Conservation (phyloP, 345 rosid species). For the Citrus maxima region DNA sequence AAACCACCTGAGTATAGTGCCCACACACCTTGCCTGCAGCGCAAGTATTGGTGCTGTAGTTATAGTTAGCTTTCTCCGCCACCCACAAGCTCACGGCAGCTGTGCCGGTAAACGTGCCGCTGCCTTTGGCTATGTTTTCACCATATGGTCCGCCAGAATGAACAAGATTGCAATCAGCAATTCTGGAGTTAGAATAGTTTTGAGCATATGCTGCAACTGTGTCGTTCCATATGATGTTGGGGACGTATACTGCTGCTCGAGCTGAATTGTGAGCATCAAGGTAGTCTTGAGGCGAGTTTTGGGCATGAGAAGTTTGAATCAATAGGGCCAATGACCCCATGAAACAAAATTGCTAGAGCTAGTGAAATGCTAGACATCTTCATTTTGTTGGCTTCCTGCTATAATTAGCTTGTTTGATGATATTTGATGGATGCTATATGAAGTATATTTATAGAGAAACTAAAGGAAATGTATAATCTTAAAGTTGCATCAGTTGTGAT, state of each 20-base stretch:
- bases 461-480: too few species aligned
- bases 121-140: slow-evolving; percentile 35
- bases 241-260: slow-evolving; percentile 19
- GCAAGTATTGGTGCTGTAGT: slow-evolving; percentile 10
- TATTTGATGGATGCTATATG: neutral
- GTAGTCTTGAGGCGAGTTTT: slow-evolving; percentile 23
- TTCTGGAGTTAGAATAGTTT: slow-evolving; percentile 18
- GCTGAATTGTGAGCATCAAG: slow-evolving; percentile 28
- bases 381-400: neutral
- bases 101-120: slow-evolving; percentile 21
- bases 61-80: slow-evolving; percentile 14
- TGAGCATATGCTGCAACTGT: slow-evolving; percentile 8
- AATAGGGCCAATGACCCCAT: neutral
- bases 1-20: slow-evolving; percentile 34
- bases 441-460: neutral
- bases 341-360: neutral
- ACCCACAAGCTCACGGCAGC: neutral
- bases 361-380: neutral
- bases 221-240: slow-evolving; percentile 36
- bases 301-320: slow-evolving; percentile 5
- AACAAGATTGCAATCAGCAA: slow-evolving; percentile 28
- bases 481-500: slow-evolving; percentile 2
- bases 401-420: neutral
- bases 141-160: slow-evolving; percentile 37
- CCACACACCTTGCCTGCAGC: neutral